Conservation (phyloP, 805 yeast species). For the Pichia manshurica region DNA sequence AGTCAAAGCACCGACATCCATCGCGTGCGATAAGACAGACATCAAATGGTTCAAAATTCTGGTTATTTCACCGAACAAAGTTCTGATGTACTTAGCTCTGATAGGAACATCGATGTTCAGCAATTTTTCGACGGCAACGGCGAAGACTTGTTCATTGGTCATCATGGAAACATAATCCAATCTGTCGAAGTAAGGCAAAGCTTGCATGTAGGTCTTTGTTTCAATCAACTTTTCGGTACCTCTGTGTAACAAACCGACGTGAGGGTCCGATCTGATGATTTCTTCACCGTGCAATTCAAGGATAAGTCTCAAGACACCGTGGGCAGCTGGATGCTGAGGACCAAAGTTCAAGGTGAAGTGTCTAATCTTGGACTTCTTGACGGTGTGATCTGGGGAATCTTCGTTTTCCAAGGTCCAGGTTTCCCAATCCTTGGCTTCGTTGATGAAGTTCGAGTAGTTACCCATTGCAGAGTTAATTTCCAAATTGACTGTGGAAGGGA, state of each 20-base stretch:
- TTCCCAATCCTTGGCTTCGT: constrained; percentile 31
- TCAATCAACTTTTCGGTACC: constrained; percentile 89
- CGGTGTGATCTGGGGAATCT: constrained; percentile 33
- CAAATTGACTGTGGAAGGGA: constrained; percentile 23
- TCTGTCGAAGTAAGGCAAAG: constrained; percentile 83
- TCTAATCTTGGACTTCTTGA: constrained; percentile 52
- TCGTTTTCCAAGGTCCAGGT: constrained; percentile 32
- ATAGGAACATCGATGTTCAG: constrained; percentile 80
- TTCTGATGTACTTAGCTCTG: constrained; percentile 79
- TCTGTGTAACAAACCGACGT: constrained; percentile 80
- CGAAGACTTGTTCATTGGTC: constrained; percentile 84
- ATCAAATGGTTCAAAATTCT: constrained; percentile 78
- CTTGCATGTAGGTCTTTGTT: constrained; percentile 80
- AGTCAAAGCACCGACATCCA: constrained; percentile 93
- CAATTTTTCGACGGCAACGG: constrained; percentile 79
- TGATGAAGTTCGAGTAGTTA: constrained; percentile 30
- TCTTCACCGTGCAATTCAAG: constrained; percentile 86
- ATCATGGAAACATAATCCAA: constrained; percentile 82
- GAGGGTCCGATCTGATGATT: constrained; percentile 82
- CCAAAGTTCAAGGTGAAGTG: constrained; percentile 89
- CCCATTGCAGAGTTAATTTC: constrained; percentile 40
- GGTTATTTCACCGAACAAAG: constrained; percentile 82
- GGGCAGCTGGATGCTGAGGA: constrained; percentile 94
- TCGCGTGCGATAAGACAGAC: constrained; percentile 82
- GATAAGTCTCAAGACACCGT: constrained; percentile 83